phyloP scores from a whole-genome alignment of 257 asterid genomes.

The Ballota nigra region DNA sequence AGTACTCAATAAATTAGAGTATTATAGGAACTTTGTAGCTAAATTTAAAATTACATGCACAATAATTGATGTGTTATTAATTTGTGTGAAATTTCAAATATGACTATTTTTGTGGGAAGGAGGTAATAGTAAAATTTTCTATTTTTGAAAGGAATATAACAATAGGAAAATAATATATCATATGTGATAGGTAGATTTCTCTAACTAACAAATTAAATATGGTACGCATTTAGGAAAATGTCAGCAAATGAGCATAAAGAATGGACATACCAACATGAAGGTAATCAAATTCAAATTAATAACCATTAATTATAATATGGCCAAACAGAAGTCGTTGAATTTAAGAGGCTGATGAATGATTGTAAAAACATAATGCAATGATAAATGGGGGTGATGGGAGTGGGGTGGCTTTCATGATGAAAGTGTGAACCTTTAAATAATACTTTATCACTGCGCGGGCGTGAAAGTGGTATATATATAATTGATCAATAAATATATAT shows the following conservation, averaged over 20 bases:
- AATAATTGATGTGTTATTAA: too few relatives aligned
- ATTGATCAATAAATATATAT: neutral
- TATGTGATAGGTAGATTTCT: neutral
- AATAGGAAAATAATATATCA: neutral
- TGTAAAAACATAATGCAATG: constrained; percentile 31
- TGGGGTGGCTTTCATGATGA: constrained; percentile 53
- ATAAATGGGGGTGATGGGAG: constrained; percentile 29
- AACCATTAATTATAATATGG: neutral
- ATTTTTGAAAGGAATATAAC: too few relatives aligned
- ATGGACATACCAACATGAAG: too few relatives aligned
- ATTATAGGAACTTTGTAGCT: too few relatives aligned
- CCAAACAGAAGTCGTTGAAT: neutral
- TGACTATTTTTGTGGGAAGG: too few relatives aligned
- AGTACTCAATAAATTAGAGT: too few relatives aligned
- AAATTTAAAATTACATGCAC: too few relatives aligned
- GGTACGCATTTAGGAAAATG: neutral
- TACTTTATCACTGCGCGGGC: constrained; percentile 31
- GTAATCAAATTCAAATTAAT: neutral
- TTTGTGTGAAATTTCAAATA: too few relatives aligned
- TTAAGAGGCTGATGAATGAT: constrained; percentile 29
- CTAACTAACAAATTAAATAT: neutral
- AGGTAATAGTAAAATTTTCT: too few relatives aligned
- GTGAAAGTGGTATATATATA: constrained; percentile 13
- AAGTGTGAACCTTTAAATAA: constrained; percentile 38
- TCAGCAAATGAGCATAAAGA: neutral